Evolutionary conservation across 352 stramenopile species (phyloP), one percentile per base, ranked within the genome.

Genomic region (Globisporangium splendens): DNA sequence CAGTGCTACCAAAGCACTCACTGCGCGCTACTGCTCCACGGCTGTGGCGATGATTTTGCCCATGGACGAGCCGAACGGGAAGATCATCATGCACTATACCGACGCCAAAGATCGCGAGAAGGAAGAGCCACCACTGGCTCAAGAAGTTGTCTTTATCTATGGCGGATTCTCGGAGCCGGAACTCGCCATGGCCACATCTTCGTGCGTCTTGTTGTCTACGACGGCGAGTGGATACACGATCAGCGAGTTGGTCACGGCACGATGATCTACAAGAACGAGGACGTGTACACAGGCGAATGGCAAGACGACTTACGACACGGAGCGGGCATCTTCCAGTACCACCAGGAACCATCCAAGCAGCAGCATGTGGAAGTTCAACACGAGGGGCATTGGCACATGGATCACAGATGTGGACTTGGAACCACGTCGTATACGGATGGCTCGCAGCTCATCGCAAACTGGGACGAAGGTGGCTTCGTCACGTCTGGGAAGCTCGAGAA

Each of bases 301-400:
- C 15, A 71, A 44, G n/a, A 46, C 14, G 69, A 84, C 51, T 51
- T 66, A 24, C 77, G 70, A 7, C 73, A 91, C 31, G 79, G 81
- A 0, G 75, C 65, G 46, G 83, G 83, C 14, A 73, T 88, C 28
- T 62, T 72, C 20, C 70, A 86, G 47, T 64, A 63, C 17, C 24
- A 17, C 18, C 17, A 42, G 12, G n/a, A 13, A 6, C 15, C 35
- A 31, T 51, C 59, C 48, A 52, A 50, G 38, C 24, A 33, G 18
- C 8, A 50, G 18, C 18, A 20, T 4, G 61, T 70, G 24, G 52
- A 56, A 10, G 68, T 69, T 31, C 66, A 63, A 42, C 96, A 96
- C 61, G 80, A 95, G 42, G 91, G 91, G 13, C 56, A 83, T 13
- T 97, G 91, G 89, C 24, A 54, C 3, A 17, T 75, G 22, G 77